phyloP scores from a whole-genome alignment of 306 rosid genomes.

The Vigna angularis region DNA sequence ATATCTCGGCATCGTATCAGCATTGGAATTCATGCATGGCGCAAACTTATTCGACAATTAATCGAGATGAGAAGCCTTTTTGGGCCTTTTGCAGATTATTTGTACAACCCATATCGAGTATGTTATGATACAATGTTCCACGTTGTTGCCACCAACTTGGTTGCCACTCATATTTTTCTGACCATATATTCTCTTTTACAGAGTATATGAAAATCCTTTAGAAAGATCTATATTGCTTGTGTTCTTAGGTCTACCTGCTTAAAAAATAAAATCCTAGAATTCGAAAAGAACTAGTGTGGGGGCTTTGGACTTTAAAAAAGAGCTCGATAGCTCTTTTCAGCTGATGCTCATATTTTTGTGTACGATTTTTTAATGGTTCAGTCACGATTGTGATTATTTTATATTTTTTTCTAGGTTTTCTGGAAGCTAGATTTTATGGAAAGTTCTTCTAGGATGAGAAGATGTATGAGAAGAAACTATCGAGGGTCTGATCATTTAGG shows the following conservation, averaged over 20 bases:
- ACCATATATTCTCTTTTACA: conserved; percentile 25
- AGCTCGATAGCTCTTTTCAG: conserved; percentile 19
- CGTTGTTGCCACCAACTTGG: conserved; percentile 32
- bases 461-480: conserved; percentile 79
- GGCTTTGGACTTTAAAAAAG: background rate
- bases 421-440: conserved; percentile 98
- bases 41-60: conserved; percentile 83
- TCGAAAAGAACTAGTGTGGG: background rate
- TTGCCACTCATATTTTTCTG: conserved; percentile 38
- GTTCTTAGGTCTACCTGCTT: conserved; percentile 8
- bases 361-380: background rate
- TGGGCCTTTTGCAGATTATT: conserved; percentile 77
- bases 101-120: conserved; percentile 81
- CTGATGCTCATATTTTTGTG: conserved; percentile 31
- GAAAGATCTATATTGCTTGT: conserved; percentile 24
- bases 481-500: conserved; percentile 93
- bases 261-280: background rate
- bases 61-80: conserved; percentile 89
- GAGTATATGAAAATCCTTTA: conserved; percentile 11
- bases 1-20: conserved; percentile 65
- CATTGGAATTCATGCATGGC: conserved; percentile 88
- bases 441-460: conserved; percentile 93
- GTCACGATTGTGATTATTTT: conserved; percentile 30
- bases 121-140: conserved; percentile 49
- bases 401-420: conserved; percentile 64